phyloP scores from a whole-genome alignment of 2,329 filamentous ascomycete genomes.

The Teratosphaeriaceae sp. region DNA sequence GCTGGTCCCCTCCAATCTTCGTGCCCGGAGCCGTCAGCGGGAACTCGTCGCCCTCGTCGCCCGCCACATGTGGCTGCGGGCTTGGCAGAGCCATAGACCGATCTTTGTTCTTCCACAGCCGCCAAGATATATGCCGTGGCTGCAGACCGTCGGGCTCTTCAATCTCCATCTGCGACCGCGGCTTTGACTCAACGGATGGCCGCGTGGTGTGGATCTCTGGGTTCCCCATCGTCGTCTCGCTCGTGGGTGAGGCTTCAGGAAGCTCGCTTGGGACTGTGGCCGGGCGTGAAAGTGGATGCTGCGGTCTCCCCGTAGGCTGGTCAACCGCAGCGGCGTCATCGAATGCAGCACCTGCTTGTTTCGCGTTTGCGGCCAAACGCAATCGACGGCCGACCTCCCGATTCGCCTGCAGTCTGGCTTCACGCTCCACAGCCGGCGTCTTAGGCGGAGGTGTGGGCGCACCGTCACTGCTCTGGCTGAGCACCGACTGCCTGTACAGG shows the following conservation, averaged over 20 bases:
- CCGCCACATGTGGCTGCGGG: conserved; percentile 34
- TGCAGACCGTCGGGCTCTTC: conserved; percentile 24
- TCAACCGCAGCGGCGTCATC: not conserved
- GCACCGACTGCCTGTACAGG: conserved; percentile 12
- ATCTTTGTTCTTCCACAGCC: conserved; percentile 31
- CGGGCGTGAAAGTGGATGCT: conserved; percentile 7
- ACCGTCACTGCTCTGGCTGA: conserved; percentile 7
- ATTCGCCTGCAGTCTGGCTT: conserved; percentile 2
- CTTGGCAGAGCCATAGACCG: conserved; percentile 34
- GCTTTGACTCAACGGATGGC: conserved; percentile 19
- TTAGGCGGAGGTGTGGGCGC: conserved; percentile 6
- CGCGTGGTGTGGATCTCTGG: conserved; percentile 12
- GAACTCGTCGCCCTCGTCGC: conserved; percentile 30
- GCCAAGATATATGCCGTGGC: conserved; percentile 12
- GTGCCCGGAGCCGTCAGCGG: conserved; percentile 13
- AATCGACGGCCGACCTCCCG: not conserved
- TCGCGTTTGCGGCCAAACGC: no score
- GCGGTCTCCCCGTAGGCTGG: not conserved
- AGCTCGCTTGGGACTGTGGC: not conserved
- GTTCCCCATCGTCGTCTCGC: conserved; percentile 7
- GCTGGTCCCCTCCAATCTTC: conserved; percentile 3
- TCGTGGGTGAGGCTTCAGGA: conserved; percentile 4
- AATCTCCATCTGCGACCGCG: conserved; percentile 18
- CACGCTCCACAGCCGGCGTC: conserved; percentile 5
- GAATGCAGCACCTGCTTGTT: not conserved